Conservation (phyloP, 2,329 filamentous ascomycete species). For the Aureobasidium sp. region DNA sequence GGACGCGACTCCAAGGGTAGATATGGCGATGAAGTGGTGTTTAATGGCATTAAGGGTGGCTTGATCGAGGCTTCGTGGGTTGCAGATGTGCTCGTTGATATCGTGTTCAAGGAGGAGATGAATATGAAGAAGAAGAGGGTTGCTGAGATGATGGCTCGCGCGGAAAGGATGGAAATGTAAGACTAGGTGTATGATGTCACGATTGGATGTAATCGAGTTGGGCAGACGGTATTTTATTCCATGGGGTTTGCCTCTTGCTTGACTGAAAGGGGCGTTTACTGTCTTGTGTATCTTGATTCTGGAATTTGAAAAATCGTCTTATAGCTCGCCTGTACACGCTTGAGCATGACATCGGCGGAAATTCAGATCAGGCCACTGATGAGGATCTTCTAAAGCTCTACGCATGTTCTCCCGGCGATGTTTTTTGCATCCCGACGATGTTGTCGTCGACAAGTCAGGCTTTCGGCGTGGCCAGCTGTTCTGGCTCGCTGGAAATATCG, state of each 20-base stretch:
- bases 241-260: neutral
- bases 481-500: no score
- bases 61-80: slow-evolving; percentile 19
- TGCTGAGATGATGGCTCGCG: slow-evolving; percentile 13
- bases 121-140: slow-evolving; percentile 14
- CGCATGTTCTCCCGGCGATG: no score
- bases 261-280: neutral
- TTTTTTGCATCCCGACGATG: no score
- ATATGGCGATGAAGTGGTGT: slow-evolving; percentile 18
- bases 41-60: slow-evolving; percentile 16
- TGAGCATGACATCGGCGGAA: no score
- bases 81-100: slow-evolving; percentile 17
- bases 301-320: neutral
- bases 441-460: no score
- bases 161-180: neutral
- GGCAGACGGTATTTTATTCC: neutral
- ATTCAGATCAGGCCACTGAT: no score
- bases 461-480: no score
- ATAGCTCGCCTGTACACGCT: neutral
- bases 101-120: slow-evolving; percentile 20
- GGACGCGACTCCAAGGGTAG: slow-evolving; percentile 17
- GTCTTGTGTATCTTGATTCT: neutral
- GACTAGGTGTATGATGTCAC: neutral
- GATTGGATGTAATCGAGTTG: neutral
- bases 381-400: no score